phyloP scores from a whole-genome alignment of 2,329 filamentous ascomycete genomes.

The Ascochyta koolunga region DNA sequence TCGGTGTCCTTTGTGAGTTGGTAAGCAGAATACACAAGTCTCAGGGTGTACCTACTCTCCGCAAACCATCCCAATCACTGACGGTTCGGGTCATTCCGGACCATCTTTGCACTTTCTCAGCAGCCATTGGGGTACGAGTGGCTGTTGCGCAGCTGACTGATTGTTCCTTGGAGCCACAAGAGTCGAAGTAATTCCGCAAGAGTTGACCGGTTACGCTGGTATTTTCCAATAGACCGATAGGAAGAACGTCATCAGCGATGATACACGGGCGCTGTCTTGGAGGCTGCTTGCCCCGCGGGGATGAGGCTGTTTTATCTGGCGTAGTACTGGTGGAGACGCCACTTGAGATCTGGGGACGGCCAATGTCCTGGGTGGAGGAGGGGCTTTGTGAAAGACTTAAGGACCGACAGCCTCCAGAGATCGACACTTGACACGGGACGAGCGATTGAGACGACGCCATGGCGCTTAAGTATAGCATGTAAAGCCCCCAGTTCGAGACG shows the following conservation, averaged over 20 bases:
- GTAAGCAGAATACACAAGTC: constrained; percentile 6
- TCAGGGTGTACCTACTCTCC: constrained; percentile 48
- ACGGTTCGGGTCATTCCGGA: constrained; percentile 41
- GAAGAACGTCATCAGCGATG: constrained; percentile 4
- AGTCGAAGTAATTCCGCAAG: background rate
- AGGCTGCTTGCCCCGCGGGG: constrained; percentile 15
- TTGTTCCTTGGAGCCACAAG: constrained; percentile 15
- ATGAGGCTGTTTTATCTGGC: constrained; percentile 5
- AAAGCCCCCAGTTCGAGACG: constrained; percentile 21
- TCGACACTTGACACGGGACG: constrained; percentile 21
- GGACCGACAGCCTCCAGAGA: constrained; percentile 20
- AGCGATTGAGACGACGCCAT: constrained; percentile 28
- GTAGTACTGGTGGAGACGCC: background rate
- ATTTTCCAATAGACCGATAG: constrained; percentile 1
- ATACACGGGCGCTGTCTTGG: constrained; percentile 5
- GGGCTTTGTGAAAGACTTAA: constrained; percentile 4
- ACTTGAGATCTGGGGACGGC: background rate
- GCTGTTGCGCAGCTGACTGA: constrained; percentile 27
- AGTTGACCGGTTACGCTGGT: background rate
- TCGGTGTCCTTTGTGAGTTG: constrained; percentile 66
- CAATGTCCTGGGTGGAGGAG: background rate
- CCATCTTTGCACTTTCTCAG: constrained; percentile 39
- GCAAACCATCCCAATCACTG: constrained; percentile 53
- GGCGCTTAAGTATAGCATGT: constrained; percentile 25
- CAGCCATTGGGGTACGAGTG: constrained; percentile 28